Percentiles rank a stretch among this genome's conserved stretches.
These are phyloP conservation scores for Mariannaea elegans DNA, from an alignment of 2,329 filamentous ascomycete genomes.

Conservation along the genomic window DNA sequence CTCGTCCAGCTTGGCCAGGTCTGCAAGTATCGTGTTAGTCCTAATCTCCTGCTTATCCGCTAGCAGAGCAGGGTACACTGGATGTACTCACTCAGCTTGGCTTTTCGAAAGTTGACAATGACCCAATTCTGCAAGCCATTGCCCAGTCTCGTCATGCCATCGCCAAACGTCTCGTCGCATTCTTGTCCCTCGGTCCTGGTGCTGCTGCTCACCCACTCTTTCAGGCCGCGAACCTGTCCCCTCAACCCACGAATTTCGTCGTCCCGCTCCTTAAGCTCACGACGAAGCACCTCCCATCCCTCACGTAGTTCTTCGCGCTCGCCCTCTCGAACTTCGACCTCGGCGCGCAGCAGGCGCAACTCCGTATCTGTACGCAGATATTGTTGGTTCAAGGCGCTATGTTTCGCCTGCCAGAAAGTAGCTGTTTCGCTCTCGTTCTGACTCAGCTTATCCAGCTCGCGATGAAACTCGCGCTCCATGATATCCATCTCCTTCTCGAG, in stretches of 20 bases:
- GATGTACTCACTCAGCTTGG: slow-evolving; percentile 61
- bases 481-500: slow-evolving; percentile 62
- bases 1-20: slow-evolving; percentile 53
- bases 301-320: slow-evolving; percentile 60
- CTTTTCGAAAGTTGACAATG: slow-evolving; percentile 72
- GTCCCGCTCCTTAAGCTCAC: slow-evolving; percentile 59
- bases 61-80: neutral
- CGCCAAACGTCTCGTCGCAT: slow-evolving; percentile 73
- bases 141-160: slow-evolving; percentile 67
- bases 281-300: slow-evolving; percentile 57
- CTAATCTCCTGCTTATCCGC: too few relatives aligned
- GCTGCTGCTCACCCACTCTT: slow-evolving; percentile 75
- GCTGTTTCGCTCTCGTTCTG: slow-evolving; percentile 64
- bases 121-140: slow-evolving; percentile 80
- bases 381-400: slow-evolving; percentile 61
- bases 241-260: slow-evolving; percentile 64
- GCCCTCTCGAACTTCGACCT: slow-evolving; percentile 57
- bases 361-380: slow-evolving; percentile 62
- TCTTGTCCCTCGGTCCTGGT: slow-evolving; percentile 69
- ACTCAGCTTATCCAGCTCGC: slow-evolving; percentile 62
- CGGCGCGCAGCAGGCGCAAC: slow-evolving; percentile 58
- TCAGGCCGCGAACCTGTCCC: slow-evolving; percentile 71
- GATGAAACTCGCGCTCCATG: slow-evolving; percentile 63
- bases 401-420: slow-evolving; percentile 66
- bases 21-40: slow-evolving; percentile 42